A percentile compares a stretch with the other conserved stretches of the same genome.
phyloP scores from a whole-genome alignment of 345 rosid species.

The Eucalyptus erythrocorys region DNA sequence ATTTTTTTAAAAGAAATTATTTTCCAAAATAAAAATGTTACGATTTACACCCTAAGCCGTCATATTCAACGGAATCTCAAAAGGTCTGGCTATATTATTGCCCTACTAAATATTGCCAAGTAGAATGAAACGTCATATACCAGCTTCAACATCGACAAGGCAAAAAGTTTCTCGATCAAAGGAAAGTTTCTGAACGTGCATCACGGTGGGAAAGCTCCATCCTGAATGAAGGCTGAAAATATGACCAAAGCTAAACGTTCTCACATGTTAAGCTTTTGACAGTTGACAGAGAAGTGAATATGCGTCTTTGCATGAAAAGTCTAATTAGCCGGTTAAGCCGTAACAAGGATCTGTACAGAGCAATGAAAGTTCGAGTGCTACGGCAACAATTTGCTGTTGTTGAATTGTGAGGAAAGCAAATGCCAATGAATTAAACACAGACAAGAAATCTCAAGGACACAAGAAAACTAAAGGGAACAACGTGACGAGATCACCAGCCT shows the following conservation, averaged over 20 bases:
- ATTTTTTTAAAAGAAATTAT: no score
- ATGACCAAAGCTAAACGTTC: background rate
- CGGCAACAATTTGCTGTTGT: conserved; percentile 72
- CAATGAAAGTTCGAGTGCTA: conserved; percentile 68
- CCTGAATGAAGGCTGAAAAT: background rate
- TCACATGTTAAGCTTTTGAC: background rate
- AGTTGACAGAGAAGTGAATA: background rate
- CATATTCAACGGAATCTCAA: background rate
- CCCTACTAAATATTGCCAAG: background rate
- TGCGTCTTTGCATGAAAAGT: background rate
- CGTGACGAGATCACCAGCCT: background rate
- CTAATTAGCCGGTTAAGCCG: conserved; percentile 53
- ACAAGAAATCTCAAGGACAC: background rate
- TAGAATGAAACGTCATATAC: background rate
- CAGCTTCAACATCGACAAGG: background rate
- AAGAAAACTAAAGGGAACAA: background rate
- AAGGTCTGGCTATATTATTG: background rate
- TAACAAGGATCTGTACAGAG: conserved; percentile 74
- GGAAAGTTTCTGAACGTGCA: background rate
- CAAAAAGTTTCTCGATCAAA: background rate
- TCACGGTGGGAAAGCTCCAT: background rate
- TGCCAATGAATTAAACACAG: background rate
- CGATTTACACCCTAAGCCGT: accelerated
- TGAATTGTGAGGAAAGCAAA: background rate
- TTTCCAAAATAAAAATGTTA: accelerated